Evolutionary conservation across 805 yeast genomes (phyloP), one percentile per base, ranked within the genome.

Genomic region (Metschnikowia peoriensis): DNA sequence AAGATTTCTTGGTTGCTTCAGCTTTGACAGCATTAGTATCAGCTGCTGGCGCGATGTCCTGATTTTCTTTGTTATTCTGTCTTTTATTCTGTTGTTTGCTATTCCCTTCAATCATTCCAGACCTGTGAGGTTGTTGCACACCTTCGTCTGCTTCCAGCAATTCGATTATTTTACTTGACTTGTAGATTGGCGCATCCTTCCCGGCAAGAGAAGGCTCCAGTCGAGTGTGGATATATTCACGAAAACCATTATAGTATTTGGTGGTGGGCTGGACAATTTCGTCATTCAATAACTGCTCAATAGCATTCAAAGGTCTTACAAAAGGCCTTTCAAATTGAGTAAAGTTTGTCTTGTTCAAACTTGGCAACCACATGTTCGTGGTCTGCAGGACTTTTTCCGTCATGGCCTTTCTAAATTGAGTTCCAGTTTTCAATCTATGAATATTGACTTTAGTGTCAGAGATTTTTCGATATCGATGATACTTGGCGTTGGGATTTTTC

Each of bases 311-410:
- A 29, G 94, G 93, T 48, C 73, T 71, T 51, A 79, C 73, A 28
- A 81, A 64, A 2, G 79, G 72, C 46, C 76, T 75, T 38, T 79
- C 75, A 45, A 84, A 62, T 53, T 77, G 80, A 45, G 72, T 69
- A 64, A 75, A 76, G 47, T 81, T 80, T 34, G 78, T 67, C 1
- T 86, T 78, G 70, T 82, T 82, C 50, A 85, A 68, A 38, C 74
- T 71, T 4, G 96, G 96, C 17, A 82, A 70, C 41, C 70, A 64
- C 53, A 67, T 65, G 61, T 91, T 97, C 41, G 89, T 70, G 37
- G 73, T 64, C 52, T 64, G 66, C 59, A 91, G 79, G n/a, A 81
- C 69, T 32, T 71, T 60, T 58, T 87, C 86, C n/a, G 66, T 67
- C 32, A 85, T 76, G 32, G 72, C 66, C 48, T 72, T 75, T 66